Base-by-base conservation (phyloP, 257 asterid genomes). In the Hygrophila difformis region DNA sequence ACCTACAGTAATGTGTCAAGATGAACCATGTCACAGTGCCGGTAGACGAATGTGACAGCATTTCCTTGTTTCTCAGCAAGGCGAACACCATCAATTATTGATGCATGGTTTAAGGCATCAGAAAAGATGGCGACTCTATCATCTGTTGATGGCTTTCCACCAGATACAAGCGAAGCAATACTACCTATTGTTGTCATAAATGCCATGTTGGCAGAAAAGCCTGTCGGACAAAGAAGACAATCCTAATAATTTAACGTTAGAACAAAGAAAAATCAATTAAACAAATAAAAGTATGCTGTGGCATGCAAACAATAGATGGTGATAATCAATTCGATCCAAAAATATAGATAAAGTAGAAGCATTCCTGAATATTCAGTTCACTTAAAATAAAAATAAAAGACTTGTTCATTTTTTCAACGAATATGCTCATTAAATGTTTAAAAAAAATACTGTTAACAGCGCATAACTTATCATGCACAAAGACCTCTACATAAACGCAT, bases 221-320 rank as follows among this genome's bases (percentile, higher is more conserved):
- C 97, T 74, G 97, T 81, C 62, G 97, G 95, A 78, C 99, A 91
- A 78, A 91, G 99, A 80, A 86, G 93, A 88, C 99, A 91, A 67
- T 91, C 99, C 99, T 91, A 75, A 77, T 69, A 73, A 26, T 70
- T 71, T 64, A 62, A 62, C 61, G 66, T 66, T 68, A 70, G 77
- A 70, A 64, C 55, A 64, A 64, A 49, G 38, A 57, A 13, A 42
- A 63, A 69, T 78, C 69, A 76, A 73, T 64, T 59, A 26, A 46
- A 8, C 13, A 18, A 47, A 39, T 15, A 46, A 24, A 38, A 39
- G 9, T 29, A 47, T n/a, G 44, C 17, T 18, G 36, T 29, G 50
- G 37, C 20, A 53, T 16, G 12, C 47, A 24, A 18, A 15, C 22
- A 41, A 47, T 51, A 24, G 60, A 38, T 8, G 49, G 12, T 39